Conservation (phyloP, 1,284 basidiomycete species). For the Ustilago trichophora region DNA sequence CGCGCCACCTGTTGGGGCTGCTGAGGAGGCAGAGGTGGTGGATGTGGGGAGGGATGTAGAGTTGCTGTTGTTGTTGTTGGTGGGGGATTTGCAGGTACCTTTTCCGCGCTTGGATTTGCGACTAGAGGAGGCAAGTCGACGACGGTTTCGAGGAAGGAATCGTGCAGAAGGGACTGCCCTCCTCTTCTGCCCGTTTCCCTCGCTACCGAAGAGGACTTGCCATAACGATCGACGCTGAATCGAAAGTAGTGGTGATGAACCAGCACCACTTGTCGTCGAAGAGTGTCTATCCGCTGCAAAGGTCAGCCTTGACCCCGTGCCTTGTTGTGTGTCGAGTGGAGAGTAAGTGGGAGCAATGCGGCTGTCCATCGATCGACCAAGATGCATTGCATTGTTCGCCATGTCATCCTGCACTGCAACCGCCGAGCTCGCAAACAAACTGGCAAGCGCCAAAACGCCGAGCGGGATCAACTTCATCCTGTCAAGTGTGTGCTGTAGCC, state of each 20-base stretch:
- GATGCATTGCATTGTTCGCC: background rate
- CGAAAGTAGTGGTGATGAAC: background rate
- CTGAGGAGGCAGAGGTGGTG: background rate
- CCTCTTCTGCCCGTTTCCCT: slow-evolving; percentile 15
- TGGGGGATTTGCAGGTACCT: slow-evolving; percentile 17
- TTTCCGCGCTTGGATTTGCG: slow-evolving; percentile 7
- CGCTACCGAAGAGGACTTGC: slow-evolving; percentile 20
- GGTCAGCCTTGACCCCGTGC: background rate
- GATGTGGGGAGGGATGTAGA: background rate
- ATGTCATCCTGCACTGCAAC: slow-evolving; percentile 6
- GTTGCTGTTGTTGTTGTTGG: too few relatives aligned
- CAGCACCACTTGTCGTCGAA: background rate
- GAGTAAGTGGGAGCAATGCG: too few relatives aligned
- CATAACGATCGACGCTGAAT: slow-evolving; percentile 28
- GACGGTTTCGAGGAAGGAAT: slow-evolving; percentile 3
- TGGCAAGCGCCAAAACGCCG: slow-evolving; percentile 22
- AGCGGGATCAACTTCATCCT: slow-evolving; percentile 34
- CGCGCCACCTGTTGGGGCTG: background rate
- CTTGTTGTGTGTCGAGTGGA: too few relatives aligned
- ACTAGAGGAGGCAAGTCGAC: background rate
- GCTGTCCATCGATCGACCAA: too few relatives aligned
- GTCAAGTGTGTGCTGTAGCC: too few relatives aligned
- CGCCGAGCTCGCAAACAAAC: slow-evolving; percentile 17
- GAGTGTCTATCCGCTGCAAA: slow-evolving; percentile 10
- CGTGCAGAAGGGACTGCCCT: slow-evolving; percentile 44